Evolutionary conservation across 2,329 filamentous ascomycete species (phyloP).

Genomic region (Aspergillus transmontanensis): DNA sequence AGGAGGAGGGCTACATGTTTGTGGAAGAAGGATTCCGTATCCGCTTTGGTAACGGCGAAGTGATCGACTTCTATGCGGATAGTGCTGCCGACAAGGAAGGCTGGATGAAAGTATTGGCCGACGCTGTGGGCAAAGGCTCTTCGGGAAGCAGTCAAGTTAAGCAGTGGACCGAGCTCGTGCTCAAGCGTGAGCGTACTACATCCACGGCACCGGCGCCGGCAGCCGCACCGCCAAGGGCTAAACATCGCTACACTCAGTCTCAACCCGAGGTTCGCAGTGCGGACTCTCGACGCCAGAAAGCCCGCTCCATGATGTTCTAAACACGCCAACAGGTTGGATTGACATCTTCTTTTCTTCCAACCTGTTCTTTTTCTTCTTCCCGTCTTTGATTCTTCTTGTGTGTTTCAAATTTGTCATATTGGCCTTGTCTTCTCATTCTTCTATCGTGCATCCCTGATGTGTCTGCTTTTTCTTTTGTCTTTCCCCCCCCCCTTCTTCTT

Average conservation of each 20-base stretch:
- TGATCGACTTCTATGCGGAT: constrained; percentile 98
- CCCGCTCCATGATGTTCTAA: constrained; percentile 46
- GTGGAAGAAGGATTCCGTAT: constrained; percentile 99
- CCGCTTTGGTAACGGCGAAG: constrained; percentile 95
- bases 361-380: constrained; percentile 3
- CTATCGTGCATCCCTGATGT: neutral
- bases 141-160: constrained; percentile 49
- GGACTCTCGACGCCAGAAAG: constrained; percentile 44
- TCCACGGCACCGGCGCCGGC: constrained; percentile 33
- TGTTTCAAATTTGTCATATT: neutral
- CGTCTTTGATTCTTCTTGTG: neutral
- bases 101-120: constrained; percentile 88
- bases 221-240: constrained; percentile 28
- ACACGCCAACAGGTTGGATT: neutral
- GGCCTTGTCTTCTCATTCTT: neutral
- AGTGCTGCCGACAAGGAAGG: constrained; percentile 82
- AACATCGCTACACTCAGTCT: constrained; percentile 45
- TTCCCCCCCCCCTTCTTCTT: constrained; percentile 6
- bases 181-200: constrained; percentile 48
- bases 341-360: neutral
- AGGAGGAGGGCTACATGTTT: constrained; percentile 99
- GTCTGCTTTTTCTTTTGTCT: neutral
- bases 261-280: constrained; percentile 40
- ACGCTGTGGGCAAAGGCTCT: constrained; percentile 63
- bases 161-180: constrained; percentile 65